A percentile compares a stretch with the other conserved stretches of the same genome.
These are phyloP conservation scores for Sporobolomyces roseus DNA, from an alignment of 768 basidiomycete species.

Conservation along the genomic window DNA sequence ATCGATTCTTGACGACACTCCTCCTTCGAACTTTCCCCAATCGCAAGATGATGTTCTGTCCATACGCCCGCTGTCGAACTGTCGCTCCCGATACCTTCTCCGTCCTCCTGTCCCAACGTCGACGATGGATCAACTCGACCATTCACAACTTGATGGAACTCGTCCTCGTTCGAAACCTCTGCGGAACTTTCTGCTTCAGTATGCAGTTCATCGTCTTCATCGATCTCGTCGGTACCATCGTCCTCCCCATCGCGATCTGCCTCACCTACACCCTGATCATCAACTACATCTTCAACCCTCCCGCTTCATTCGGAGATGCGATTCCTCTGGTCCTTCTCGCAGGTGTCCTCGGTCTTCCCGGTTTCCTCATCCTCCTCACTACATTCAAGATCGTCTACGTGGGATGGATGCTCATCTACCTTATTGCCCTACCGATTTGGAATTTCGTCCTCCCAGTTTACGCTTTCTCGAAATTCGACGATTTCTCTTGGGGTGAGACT, in stretches of 20 bases:
- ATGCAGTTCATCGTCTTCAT: conserved; percentile 99
- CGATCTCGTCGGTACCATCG: conserved; percentile 86
- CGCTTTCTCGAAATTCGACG: conserved; percentile 99
- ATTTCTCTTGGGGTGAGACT: conserved; percentile 99
- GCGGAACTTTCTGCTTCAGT: conserved; percentile 99
- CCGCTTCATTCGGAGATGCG: conserved; percentile 78
- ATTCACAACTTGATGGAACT: conserved; percentile 99
- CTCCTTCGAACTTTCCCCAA: conserved; percentile 95
- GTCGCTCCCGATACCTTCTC: conserved; percentile 93
- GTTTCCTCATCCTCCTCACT: conserved; percentile 84
- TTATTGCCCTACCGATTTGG: conserved; percentile 89
- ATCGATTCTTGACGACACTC: conserved; percentile 96
- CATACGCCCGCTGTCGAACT: conserved; percentile 89
- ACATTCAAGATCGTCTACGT: conserved; percentile 93
- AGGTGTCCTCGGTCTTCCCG: conserved; percentile 89
- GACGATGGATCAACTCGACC: conserved; percentile 99
- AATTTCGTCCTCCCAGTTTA: conserved; percentile 76
- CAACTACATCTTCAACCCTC: conserved; percentile 73
- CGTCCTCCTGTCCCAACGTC: conserved; percentile 88
- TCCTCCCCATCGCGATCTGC: conserved; percentile 86
- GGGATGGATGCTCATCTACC: conserved; percentile 96
- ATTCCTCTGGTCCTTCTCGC: conserved; percentile 86
- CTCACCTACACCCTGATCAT: conserved; percentile 86
- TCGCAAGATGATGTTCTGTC: conserved; percentile 98
- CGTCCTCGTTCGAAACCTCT: conserved; percentile 89